Conservation (phyloP, 306 rosid species). For the Arachis stenosperma region DNA sequence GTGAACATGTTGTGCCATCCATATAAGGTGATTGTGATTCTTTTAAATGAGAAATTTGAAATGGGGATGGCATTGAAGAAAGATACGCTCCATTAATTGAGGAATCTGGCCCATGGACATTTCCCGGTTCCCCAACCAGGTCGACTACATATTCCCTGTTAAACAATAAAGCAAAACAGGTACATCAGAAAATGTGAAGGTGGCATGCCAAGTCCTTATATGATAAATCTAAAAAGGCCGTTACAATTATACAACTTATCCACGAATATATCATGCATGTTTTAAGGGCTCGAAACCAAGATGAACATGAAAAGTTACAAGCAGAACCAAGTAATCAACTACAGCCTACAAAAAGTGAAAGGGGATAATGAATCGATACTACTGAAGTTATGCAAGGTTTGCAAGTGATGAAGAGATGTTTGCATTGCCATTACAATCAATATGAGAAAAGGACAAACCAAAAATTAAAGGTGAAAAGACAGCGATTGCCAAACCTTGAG, state of each 20-base stretch:
- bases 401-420: slow-evolving; percentile 5
- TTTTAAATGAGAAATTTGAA: slow-evolving; percentile 78
- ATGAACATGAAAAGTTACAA: slow-evolving; percentile 16
- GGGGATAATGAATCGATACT: background rate
- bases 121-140: slow-evolving; percentile 97
- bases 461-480: slow-evolving; percentile 8
- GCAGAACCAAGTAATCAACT: background rate
- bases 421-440: slow-evolving; percentile 8
- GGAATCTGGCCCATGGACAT: slow-evolving; percentile 88
- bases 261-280: slow-evolving; percentile 42
- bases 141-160: slow-evolving; percentile 96
- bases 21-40: slow-evolving; percentile 65
- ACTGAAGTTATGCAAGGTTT: slow-evolving; percentile 42
- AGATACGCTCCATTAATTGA: slow-evolving; percentile 85
- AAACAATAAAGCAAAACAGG: slow-evolving; percentile 20
- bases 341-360: background rate
- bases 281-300: slow-evolving; percentile 12
- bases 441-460: slow-evolving; percentile 1
- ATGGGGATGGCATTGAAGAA: slow-evolving; percentile 80
- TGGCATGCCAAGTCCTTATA: slow-evolving; percentile 16
- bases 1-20: slow-evolving; percentile 52
- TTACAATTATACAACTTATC: slow-evolving; percentile 6
- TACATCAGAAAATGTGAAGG: slow-evolving; percentile 1
- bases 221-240: slow-evolving; percentile 19
- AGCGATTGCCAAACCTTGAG: slow-evolving; percentile 58